These are phyloP conservation scores for Xeromyces bisporus DNA, from an alignment of 495 filamentous ascomycete genomes.

Conservation along the genomic window DNA sequence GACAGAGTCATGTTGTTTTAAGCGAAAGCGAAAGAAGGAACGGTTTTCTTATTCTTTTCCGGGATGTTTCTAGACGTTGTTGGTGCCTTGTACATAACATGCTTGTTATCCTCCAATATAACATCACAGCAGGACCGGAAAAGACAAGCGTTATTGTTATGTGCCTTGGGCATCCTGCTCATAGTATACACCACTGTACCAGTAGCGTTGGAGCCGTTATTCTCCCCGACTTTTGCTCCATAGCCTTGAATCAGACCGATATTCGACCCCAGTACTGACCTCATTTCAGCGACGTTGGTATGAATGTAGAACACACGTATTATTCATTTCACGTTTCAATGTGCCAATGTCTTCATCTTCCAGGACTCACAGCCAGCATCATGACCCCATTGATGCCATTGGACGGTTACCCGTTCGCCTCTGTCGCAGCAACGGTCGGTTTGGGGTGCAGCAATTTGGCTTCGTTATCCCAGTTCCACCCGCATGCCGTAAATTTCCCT, in stretches of 20 bases:
- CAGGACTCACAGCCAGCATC: conserved; percentile 17
- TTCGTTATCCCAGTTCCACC: conserved; percentile 31
- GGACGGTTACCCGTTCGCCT: conserved; percentile 9
- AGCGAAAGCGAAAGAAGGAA: conserved; percentile 32
- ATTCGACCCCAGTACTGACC: too few relatives aligned
- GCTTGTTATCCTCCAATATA: conserved; percentile 29
- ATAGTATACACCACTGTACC: too few relatives aligned
- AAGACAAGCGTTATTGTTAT: conserved; percentile 31
- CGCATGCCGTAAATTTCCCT: conserved; percentile 23
- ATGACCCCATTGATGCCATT: conserved; percentile 19
- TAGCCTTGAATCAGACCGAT: too few relatives aligned
- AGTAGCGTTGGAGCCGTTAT: too few relatives aligned
- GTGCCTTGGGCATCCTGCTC: too few relatives aligned
- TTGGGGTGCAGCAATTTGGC: conserved; percentile 23
- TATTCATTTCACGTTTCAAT: too few relatives aligned
- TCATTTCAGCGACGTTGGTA: too few relatives aligned
- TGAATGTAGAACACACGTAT: neutral
- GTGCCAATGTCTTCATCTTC: conserved; percentile 11
- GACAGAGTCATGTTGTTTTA: conserved; percentile 30
- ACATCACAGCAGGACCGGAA: conserved; percentile 31
- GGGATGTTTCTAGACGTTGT: conserved; percentile 29
- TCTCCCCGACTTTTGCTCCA: too few relatives aligned
- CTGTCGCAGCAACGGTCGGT: conserved; percentile 12
- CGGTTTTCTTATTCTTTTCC: conserved; percentile 24
- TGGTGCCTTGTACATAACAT: conserved; percentile 34